phyloP scores from a whole-genome alignment of 768 basidiomycete genomes.

The Phanerochaete sordida region DNA sequence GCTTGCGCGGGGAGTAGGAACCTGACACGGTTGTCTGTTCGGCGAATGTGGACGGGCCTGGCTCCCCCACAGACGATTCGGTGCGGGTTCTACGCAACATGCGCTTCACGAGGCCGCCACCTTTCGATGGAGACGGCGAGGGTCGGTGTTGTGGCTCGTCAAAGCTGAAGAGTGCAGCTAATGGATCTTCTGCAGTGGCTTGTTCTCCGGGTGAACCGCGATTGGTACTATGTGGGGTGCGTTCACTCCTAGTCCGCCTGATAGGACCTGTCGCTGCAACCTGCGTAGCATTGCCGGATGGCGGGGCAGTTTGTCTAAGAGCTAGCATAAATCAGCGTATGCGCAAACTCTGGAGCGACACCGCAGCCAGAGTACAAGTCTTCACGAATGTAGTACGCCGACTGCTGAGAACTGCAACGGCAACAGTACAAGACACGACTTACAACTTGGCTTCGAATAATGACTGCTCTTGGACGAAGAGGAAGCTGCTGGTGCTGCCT shows the following conservation, averaged over 20 bases:
- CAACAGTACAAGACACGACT: neutral
- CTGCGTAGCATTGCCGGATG: neutral
- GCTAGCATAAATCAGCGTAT: neutral
- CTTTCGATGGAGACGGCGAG: neutral
- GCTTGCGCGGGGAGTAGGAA: conserved; percentile 15
- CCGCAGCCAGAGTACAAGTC: neutral
- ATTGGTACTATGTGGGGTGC: conserved; percentile 14
- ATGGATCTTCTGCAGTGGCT: too few species aligned
- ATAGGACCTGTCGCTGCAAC: neutral
- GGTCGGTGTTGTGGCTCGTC: neutral
- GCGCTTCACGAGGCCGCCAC: conserved; percentile 49
- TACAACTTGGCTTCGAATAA: neutral
- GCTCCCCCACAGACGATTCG: conserved; percentile 51
- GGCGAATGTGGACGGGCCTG: conserved; percentile 23
- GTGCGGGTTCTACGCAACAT: conserved; percentile 73
- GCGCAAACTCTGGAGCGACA: neutral
- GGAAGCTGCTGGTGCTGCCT: neutral
- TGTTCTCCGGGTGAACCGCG: too few species aligned
- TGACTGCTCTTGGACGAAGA: neutral
- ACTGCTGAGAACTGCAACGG: neutral
- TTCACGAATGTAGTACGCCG: neutral
- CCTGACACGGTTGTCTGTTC: conserved; percentile 28
- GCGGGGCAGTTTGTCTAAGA: neutral
- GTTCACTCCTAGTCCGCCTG: neutral
- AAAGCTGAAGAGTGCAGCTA: conserved; percentile 40